Percentiles rank a stretch among this genome's conserved stretches.
Conservation (phyloP, 1,284 basidiomycete species). For the Boletus austroedulis region DNA sequence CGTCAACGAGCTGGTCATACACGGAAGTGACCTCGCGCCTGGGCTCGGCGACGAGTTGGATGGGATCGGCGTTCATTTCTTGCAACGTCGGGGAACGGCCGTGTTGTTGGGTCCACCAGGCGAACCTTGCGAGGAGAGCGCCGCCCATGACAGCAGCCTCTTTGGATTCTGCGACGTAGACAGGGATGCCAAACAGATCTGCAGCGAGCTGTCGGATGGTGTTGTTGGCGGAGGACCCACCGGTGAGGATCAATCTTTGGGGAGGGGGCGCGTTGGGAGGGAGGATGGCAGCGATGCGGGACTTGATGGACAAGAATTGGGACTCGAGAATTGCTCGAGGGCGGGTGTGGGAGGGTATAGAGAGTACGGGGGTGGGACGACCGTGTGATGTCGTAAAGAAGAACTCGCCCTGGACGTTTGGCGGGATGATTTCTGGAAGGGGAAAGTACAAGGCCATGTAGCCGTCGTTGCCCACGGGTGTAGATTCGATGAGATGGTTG, state of each 20-base stretch:
- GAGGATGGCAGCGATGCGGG: conserved; percentile 66
- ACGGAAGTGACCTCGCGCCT: neutral
- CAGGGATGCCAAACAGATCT: conserved; percentile 55
- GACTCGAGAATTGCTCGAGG: conserved; percentile 85
- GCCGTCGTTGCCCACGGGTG: neutral
- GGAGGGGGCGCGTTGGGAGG: conserved; percentile 57
- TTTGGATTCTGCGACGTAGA: conserved; percentile 52
- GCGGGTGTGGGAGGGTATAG: conserved; percentile 52
- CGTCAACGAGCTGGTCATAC: conserved; percentile 6
- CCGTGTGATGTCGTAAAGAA: neutral
- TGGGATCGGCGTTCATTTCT: conserved; percentile 6
- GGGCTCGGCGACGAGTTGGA: conserved; percentile 6
- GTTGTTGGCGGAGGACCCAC: conserved; percentile 76
- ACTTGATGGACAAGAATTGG: conserved; percentile 74
- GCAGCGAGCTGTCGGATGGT: conserved; percentile 76
- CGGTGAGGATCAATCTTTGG: conserved; percentile 72
- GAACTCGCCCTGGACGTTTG: conserved; percentile 6
- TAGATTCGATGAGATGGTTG: conserved; percentile 2
- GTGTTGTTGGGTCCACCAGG: conserved; percentile 58
- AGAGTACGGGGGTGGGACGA: conserved; percentile 18
- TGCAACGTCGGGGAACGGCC: conserved; percentile 26
- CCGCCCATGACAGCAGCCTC: conserved; percentile 73
- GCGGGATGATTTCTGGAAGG: conserved; percentile 9
- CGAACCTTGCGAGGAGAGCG: conserved; percentile 64
- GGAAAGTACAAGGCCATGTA: conserved; percentile 8